phyloP scores from a whole-genome alignment of 2,329 filamentous ascomycete genomes.

The Mycosphaerella sp. region DNA sequence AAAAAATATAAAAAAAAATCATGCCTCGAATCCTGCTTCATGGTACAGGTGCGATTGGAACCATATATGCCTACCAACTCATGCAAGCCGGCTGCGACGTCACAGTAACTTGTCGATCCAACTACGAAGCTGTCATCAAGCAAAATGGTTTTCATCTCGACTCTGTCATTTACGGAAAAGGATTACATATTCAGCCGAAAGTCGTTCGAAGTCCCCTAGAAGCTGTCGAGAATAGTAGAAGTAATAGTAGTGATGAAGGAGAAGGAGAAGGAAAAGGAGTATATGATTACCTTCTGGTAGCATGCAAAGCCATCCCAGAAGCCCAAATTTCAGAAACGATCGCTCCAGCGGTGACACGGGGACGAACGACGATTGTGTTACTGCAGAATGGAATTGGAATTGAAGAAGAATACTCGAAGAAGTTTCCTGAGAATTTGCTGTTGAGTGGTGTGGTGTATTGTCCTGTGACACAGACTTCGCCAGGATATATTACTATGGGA shows the following conservation, averaged over 20 bases:
- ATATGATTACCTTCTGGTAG: constrained; percentile 46
- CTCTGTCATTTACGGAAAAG: constrained; percentile 34
- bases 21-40: constrained; percentile 36
- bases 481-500: constrained; percentile 44
- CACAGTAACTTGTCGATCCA: constrained; percentile 43
- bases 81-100: constrained; percentile 35
- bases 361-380: constrained; percentile 50
- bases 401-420: constrained; percentile 48
- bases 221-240: constrained; percentile 23
- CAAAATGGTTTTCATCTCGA: constrained; percentile 39
- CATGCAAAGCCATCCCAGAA: constrained; percentile 42
- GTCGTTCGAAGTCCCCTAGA: constrained; percentile 35
- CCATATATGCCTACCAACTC: constrained; percentile 40
- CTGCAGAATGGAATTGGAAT: constrained; percentile 58
- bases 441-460: constrained; percentile 53
- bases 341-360: constrained; percentile 35
- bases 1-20: neutral
- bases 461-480: constrained; percentile 45
- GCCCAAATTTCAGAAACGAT: constrained; percentile 34
- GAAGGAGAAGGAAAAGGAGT: constrained; percentile 8
- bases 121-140: constrained; percentile 37
- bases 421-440: constrained; percentile 49
- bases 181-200: constrained; percentile 33
- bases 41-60: constrained; percentile 40
- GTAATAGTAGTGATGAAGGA: too few species aligned